Evolutionary conservation across 2,329 filamentous ascomycete genomes (phyloP).

Genomic region (Trichoderma endophyticum): DNA sequence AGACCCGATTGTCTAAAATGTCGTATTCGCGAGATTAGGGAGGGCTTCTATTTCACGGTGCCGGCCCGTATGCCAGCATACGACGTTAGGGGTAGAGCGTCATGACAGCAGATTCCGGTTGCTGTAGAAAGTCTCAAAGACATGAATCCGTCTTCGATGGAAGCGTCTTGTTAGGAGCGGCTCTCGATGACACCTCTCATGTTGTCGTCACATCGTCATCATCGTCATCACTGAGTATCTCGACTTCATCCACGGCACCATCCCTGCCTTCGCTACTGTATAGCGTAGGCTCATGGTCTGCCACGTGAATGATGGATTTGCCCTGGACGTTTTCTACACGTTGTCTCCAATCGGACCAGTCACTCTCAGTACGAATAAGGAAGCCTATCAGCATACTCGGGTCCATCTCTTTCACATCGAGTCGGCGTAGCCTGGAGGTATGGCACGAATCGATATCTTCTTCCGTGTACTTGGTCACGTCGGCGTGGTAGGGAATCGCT

Average conservation of each 20-base stretch:
- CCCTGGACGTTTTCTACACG: conserved; percentile 72
- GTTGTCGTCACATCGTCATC: conserved; percentile 40
- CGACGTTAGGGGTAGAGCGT: not conserved
- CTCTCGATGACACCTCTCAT: conserved; percentile 17
- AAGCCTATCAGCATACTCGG: conserved; percentile 98
- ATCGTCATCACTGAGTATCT: conserved; percentile 70
- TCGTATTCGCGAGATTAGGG: not conserved
- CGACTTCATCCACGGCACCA: conserved; percentile 83
- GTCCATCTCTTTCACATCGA: conserved; percentile 91
- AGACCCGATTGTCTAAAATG: not conserved
- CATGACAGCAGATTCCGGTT: not conserved
- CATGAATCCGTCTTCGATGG: not conserved
- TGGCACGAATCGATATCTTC: conserved; percentile 83
- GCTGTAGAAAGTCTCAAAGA: not conserved
- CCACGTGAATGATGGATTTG: conserved; percentile 82
- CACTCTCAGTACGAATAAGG: conserved; percentile 74
- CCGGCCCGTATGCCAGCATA: not conserved
- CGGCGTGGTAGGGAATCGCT: conserved; percentile 61
- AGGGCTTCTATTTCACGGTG: not conserved
- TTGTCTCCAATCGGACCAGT: conserved; percentile 80
- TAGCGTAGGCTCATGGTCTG: conserved; percentile 62
- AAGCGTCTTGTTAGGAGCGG: not conserved
- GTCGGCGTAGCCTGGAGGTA: conserved; percentile 74
- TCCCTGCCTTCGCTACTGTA: conserved; percentile 58
- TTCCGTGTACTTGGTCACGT: conserved; percentile 56